Conservation (phyloP, 352 stramenopile species). For the Globisporangium nunn region DNA sequence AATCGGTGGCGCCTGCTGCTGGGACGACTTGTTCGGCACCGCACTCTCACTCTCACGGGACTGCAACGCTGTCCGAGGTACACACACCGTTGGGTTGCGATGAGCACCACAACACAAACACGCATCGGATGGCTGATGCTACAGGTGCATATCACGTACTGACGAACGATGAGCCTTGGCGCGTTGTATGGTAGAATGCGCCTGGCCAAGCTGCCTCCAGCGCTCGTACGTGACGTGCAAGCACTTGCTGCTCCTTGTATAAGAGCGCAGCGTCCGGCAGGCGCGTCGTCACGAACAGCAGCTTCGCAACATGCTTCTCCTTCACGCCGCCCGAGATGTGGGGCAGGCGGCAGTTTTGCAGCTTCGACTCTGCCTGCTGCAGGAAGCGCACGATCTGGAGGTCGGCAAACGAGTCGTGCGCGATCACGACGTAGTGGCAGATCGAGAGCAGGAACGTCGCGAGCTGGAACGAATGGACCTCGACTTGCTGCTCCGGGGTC, state of each 20-base stretch:
- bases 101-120: slow-evolving; percentile 9
- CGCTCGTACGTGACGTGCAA: slow-evolving; percentile 25
- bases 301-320: slow-evolving; percentile 43
- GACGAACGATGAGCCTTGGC: neutral
- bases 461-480: slow-evolving; percentile 53
- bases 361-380: slow-evolving; percentile 38
- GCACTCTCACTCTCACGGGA: slow-evolving; percentile 10
- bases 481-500: slow-evolving; percentile 55
- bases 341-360: slow-evolving; percentile 47
- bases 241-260: slow-evolving; percentile 22
- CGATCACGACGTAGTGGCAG: slow-evolving; percentile 73
- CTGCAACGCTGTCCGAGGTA: slow-evolving; percentile 10
- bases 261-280: slow-evolving; percentile 22
- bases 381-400: slow-evolving; percentile 37
- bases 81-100: neutral
- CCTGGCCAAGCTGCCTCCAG: slow-evolving; percentile 28
- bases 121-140: neutral
- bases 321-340: slow-evolving; percentile 46
- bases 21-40: slow-evolving; percentile 1
- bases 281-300: slow-evolving; percentile 60
- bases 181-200: slow-evolving; percentile 14
- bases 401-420: slow-evolving; percentile 41
- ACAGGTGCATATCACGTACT: slow-evolving; percentile 5
- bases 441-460: slow-evolving; percentile 61
- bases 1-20: slow-evolving; percentile 4